Conservation (phyloP, 805 yeast species). For the Lipomyces sp. region DNA sequence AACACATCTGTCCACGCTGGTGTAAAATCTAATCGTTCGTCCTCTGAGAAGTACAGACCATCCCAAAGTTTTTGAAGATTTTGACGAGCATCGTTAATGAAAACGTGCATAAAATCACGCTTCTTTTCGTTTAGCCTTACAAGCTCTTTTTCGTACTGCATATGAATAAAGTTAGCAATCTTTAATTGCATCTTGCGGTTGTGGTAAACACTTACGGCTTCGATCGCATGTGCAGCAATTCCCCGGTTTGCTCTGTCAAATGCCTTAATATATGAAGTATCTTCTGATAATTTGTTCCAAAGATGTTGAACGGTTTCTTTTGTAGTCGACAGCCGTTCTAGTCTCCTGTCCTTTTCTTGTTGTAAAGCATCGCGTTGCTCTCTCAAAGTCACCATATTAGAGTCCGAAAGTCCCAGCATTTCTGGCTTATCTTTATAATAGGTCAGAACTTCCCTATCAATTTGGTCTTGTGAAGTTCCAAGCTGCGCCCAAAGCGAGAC, state of each 20-base stretch:
- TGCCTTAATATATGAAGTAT: conserved; percentile 39
- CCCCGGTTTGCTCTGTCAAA: conserved; percentile 45
- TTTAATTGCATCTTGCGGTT: too few species aligned
- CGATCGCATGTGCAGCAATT: conserved; percentile 21
- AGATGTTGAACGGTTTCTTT: conserved; percentile 45
- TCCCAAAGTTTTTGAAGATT: conserved; percentile 64
- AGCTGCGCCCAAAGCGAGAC: conserved; percentile 37
- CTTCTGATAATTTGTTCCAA: conserved; percentile 59
- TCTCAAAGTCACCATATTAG: conserved; percentile 35
- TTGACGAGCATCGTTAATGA: conserved; percentile 59
- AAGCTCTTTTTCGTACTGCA: conserved; percentile 50
- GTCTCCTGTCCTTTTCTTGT: conserved; percentile 40
- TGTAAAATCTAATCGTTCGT: conserved; percentile 49
- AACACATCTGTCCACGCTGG: conserved; percentile 44
- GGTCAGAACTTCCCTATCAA: conserved; percentile 32
- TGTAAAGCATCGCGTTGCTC: conserved; percentile 32
- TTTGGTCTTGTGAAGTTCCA: conserved; percentile 35
- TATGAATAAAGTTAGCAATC: conserved; percentile 32
- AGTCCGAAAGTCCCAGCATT: conserved; percentile 30
- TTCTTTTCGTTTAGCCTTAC: conserved; percentile 58
- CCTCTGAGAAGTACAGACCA: conserved; percentile 54
- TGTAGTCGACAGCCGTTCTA: conserved; percentile 36
- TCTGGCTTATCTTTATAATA: conserved; percentile 31
- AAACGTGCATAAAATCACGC: conserved; percentile 60
- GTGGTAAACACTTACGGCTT: conserved; percentile 22